These are phyloP conservation scores for Fragaria vesca DNA, from an alignment of 306 rosid species.

Conservation along the genomic window DNA sequence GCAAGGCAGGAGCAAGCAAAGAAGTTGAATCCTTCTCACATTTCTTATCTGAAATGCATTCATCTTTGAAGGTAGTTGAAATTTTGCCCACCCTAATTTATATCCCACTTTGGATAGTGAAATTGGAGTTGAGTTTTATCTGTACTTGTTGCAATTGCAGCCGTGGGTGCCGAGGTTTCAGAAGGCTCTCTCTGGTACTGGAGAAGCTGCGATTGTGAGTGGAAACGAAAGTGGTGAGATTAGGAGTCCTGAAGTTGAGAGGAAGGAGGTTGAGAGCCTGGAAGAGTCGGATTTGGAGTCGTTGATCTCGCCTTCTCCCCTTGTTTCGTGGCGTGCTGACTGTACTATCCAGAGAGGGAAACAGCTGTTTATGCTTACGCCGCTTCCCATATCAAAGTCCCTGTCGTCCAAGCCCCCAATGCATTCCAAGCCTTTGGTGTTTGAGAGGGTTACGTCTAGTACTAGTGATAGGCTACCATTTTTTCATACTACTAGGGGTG, in stretches of 20 bases:
- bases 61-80: conserved; percentile 64
- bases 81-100: not conserved
- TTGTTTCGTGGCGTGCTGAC: conserved; percentile 89
- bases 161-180: conserved; percentile 78
- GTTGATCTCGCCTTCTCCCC: conserved; percentile 85
- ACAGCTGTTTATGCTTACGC: conserved; percentile 87
- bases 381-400: conserved; percentile 78
- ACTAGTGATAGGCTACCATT: conserved; percentile 26
- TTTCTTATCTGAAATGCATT: conserved; percentile 59
- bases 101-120: not conserved
- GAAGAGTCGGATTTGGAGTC: conserved; percentile 34
- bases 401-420: conserved; percentile 48
- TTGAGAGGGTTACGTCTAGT: conserved; percentile 38
- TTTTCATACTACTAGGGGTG: conserved; percentile 28
- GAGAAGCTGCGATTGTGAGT: conserved; percentile 25
- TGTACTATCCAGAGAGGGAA: conserved; percentile 76
- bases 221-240: conserved; percentile 22
- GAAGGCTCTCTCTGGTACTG: conserved; percentile 36
- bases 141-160: conserved; percentile 36
- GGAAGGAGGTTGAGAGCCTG: conserved; percentile 39
- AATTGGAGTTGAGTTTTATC: conserved; percentile 15
- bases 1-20: conserved; percentile 38
- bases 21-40: conserved; percentile 58
- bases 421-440: conserved; percentile 41
- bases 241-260: conserved; percentile 47